Evolutionary conservation across 192 early-diverging fungal genomes (phyloP).

Genomic region (Backusella mclennaniae): DNA sequence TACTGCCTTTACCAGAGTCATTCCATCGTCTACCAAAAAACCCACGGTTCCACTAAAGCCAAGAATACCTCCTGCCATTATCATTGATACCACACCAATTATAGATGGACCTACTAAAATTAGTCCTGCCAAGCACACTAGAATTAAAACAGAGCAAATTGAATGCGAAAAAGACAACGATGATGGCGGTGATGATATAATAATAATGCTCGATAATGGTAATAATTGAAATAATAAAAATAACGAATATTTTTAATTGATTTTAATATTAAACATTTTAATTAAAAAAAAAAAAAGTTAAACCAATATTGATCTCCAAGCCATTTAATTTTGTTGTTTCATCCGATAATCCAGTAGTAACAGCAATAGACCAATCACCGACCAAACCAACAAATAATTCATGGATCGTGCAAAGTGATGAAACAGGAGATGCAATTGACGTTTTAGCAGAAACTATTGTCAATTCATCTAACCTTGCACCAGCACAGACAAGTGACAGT

Average conservation of each 20-base stretch:
- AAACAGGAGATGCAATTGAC: slow-evolving; percentile 4
- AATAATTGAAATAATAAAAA: neutral
- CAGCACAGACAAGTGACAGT: slow-evolving; percentile 47
- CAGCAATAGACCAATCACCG: neutral
- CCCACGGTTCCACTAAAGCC: slow-evolving; percentile 48
- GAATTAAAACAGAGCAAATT: slow-evolving; percentile 13
- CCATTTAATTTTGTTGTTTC: neutral
- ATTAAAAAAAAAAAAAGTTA: neutral
- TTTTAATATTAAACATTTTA: neutral
- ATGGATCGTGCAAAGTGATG: neutral
- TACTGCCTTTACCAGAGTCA: neutral
- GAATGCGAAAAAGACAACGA: slow-evolving; percentile 37
- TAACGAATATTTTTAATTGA: neutral
- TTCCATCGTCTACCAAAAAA: slow-evolving; percentile 8
- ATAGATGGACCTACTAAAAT: slow-evolving; percentile 14
- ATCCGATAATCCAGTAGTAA: neutral
- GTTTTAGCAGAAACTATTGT: slow-evolving; percentile 48
- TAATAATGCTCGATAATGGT: slow-evolving; percentile 11
- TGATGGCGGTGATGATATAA: slow-evolving; percentile 40
- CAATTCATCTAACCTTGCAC: slow-evolving; percentile 46
- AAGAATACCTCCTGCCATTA: slow-evolving; percentile 12
- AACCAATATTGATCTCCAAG: neutral
- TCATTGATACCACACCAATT: slow-evolving; percentile 4
- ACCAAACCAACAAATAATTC: neutral
- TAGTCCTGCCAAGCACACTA: neutral